A percentile compares a stretch with the other conserved stretches of the same genome.
Evolutionary conservation across 768 basidiomycete genomes (phyloP).

Genomic region (Tulasnella sp.): DNA sequence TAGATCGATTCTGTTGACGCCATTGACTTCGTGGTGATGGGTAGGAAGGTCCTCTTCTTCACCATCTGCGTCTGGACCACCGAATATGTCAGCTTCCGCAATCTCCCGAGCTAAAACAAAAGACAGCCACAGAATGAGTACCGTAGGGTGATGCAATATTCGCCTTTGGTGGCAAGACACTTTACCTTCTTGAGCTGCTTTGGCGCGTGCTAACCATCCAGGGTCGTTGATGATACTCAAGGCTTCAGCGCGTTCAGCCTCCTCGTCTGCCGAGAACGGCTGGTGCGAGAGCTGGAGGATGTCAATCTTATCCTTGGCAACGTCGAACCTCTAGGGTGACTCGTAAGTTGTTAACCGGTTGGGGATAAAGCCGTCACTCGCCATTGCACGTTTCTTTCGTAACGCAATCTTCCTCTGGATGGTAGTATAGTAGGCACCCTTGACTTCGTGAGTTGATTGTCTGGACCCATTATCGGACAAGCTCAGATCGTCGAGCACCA

Average conservation of each 20-base stretch:
- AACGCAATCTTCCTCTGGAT: slow-evolving; percentile 80
- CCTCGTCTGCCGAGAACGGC: slow-evolving; percentile 59
- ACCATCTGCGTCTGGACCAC: slow-evolving; percentile 13
- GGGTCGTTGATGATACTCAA: slow-evolving; percentile 68
- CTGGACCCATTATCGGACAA: slow-evolving; percentile 20
- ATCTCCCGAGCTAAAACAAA: neutral
- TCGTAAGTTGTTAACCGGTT: slow-evolving; percentile 2
- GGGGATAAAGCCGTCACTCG: slow-evolving; percentile 28
- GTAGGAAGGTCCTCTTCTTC: slow-evolving; percentile 8
- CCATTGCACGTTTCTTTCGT: slow-evolving; percentile 73
- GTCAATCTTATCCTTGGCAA: slow-evolving; percentile 64
- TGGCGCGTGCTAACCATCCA: slow-evolving; percentile 26
- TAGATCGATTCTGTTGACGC: neutral
- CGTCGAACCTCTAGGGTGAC: slow-evolving; percentile 44
- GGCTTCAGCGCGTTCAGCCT: slow-evolving; percentile 64
- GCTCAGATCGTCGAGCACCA: slow-evolving; percentile 45
- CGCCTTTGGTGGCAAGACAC: no score
- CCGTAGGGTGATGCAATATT: no score
- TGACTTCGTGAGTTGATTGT: slow-evolving; percentile 27
- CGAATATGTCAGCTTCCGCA: slow-evolving; percentile 6
- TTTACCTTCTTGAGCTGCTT: slow-evolving; percentile 1
- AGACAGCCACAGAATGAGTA: neutral
- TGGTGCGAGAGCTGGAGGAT: slow-evolving; percentile 60
- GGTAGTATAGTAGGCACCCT: slow-evolving; percentile 80
- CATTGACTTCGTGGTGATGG: neutral